Evolutionary conservation across 768 basidiomycete genomes (phyloP), one percentile per base, ranked within the genome.

Genomic region (Asterophora parasitica): DNA sequence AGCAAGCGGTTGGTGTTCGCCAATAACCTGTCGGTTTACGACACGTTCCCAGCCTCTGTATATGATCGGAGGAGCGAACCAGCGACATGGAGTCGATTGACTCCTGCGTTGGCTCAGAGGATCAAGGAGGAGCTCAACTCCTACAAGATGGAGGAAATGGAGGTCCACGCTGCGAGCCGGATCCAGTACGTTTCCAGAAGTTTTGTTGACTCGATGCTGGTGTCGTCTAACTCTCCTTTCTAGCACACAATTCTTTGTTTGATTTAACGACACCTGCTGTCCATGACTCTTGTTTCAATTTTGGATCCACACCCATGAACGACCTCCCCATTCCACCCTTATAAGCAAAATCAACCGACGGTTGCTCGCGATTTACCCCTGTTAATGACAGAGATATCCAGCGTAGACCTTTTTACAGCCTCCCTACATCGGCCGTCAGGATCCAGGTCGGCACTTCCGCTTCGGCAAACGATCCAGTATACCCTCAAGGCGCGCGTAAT

Each of bases 111-210:
- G 59, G 95, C 95, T 33, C 92, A 97, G 74, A 78, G 86, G 58
- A 98, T 99, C 67, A 99, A 99, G 77, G 92, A 95, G 70, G 92
- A 95, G 70, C 74, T 99, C 44, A 99, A 99, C 69, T 92, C 91
- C 47, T 98, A 90, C 71, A 98, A 98, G 77, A 91, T 97, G 88
- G 93, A 95, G 69, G 93, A 97, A 72, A 98, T 99, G 95, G 92
- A 94, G 65, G 93, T 99, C 52, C 95, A 98, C 68, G 88, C 89
- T 57, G 74, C 87, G 42, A 94, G 91, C 68, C 83, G 91, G 66
- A 82, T 89, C 58, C 85, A 96, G 90, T 92, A 64, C 57, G 90
- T 81, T 33, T 41, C 46, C 23, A 6, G 6, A 43, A 37, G 49
- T 41, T 42, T 33, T 44, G 40, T 36, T 7, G 39, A 57, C 15